These are phyloP conservation scores for Talaromyces sp. DNA, from an alignment of 2,329 filamentous ascomycete species.

Conservation along the genomic window DNA sequence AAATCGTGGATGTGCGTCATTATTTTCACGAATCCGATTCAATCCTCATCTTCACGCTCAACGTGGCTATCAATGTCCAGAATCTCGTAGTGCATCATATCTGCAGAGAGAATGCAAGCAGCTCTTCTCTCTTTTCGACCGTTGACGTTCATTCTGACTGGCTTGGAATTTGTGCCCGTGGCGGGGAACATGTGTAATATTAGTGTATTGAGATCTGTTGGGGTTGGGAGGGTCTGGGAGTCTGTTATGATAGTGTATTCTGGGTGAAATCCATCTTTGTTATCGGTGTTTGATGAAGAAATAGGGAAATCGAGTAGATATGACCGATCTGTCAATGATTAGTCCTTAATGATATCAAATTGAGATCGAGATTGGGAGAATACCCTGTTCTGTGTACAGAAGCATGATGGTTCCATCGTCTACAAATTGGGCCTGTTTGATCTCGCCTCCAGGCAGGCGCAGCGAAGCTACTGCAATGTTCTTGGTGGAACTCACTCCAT, in stretches of 20 bases:
- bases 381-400: slow-evolving; percentile 47
- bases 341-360: background rate
- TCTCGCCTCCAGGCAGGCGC: slow-evolving; percentile 32
- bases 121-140: slow-evolving; percentile 53
- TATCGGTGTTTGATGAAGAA: background rate
- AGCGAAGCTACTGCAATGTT: slow-evolving; percentile 30
- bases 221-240: slow-evolving; percentile 15
- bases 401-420: slow-evolving; percentile 60
- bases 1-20: background rate
- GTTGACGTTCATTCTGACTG: slow-evolving; percentile 53
- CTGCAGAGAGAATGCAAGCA: slow-evolving; percentile 54
- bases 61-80: slow-evolving; percentile 52
- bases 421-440: slow-evolving; percentile 65
- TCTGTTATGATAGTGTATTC: slow-evolving; percentile 1
- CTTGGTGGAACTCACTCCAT: slow-evolving; percentile 55
- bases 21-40: background rate
- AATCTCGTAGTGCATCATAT: slow-evolving; percentile 53
- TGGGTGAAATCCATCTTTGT: background rate
- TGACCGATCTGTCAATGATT: slow-evolving; percentile 20
- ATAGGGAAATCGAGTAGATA: slow-evolving; percentile 37
- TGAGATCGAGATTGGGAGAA: background rate
- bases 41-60: slow-evolving; percentile 27
- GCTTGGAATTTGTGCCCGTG: slow-evolving; percentile 44
- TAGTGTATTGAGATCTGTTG: slow-evolving; percentile 24
- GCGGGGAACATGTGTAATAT: slow-evolving; percentile 48